phyloP scores from a whole-genome alignment of 2,329 filamentous ascomycete genomes.

The Claviceps digitariae region DNA sequence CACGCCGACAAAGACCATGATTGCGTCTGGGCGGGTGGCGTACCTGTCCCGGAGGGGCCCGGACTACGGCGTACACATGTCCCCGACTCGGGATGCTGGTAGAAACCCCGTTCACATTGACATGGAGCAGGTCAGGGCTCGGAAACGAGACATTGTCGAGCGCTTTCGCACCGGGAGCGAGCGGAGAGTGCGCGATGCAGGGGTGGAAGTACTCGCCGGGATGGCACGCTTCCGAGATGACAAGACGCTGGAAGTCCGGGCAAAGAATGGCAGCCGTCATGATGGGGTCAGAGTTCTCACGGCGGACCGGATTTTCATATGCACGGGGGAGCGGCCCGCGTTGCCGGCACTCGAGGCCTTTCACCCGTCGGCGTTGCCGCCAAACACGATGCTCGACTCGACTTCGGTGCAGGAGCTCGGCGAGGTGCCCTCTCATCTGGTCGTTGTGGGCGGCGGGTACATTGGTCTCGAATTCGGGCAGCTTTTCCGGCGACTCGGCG shows the following conservation, averaged over 20 bases:
- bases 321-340: not conserved
- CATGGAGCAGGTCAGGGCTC: conserved; percentile 34
- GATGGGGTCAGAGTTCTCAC: not conserved
- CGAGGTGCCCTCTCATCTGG: conserved; percentile 31
- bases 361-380: not conserved
- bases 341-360: not conserved
- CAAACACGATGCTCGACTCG: not conserved
- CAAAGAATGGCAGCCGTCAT: not conserved
- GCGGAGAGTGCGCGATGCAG: conserved; percentile 23
- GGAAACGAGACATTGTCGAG: conserved; percentile 39
- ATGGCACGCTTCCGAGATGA: conserved; percentile 28
- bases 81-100: not conserved
- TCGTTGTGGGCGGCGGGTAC: conserved; percentile 31
- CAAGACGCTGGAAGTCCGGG: conserved; percentile 12
- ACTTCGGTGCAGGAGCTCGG: not conserved
- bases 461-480: conserved; percentile 41
- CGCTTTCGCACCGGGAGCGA: conserved; percentile 35
- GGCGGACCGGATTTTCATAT: not conserved
- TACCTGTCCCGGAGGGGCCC: conserved; percentile 27
- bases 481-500: conserved; percentile 34
- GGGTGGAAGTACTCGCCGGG: conserved; percentile 32
- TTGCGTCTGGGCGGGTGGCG: conserved; percentile 36
- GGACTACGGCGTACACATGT: conserved; percentile 30
- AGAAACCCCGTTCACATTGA: conserved; percentile 22
- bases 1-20: conserved; percentile 44